Conservation (phyloP, 495 filamentous ascomycete genomes). For the Hypomontagnella submonticulosa region DNA sequence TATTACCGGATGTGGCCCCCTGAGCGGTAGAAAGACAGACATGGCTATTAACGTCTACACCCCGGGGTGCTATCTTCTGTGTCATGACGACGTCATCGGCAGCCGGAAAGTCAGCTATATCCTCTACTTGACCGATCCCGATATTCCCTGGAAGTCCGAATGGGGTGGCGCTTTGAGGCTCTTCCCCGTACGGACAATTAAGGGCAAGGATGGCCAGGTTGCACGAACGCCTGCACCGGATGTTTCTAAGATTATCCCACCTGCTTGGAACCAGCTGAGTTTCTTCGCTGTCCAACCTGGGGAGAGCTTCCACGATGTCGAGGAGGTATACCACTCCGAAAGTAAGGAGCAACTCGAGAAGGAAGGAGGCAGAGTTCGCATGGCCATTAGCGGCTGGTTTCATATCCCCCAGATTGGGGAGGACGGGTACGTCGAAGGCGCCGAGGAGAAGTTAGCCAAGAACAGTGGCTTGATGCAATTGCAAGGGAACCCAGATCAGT, state of each 20-base stretch:
- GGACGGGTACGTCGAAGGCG: conserved; percentile 87
- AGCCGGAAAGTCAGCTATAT: conserved; percentile 95
- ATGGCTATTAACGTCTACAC: conserved; percentile 99
- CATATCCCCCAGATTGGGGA: conserved; percentile 97
- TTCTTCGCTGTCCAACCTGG: conserved; percentile 99
- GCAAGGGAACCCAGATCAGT: conserved; percentile 87
- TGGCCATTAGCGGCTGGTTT: conserved; percentile 99
- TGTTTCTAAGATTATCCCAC: conserved; percentile 80
- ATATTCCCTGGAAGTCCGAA: conserved; percentile 87
- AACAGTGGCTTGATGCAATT: conserved; percentile 91
- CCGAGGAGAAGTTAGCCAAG: conserved; percentile 87
- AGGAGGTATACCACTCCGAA: conserved; percentile 87
- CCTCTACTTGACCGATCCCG: conserved; percentile 93
- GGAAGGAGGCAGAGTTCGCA: conserved; percentile 79
- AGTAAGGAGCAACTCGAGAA: conserved; percentile 63
- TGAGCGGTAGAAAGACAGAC: conserved; percentile 95
- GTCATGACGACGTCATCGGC: conserved; percentile 98
- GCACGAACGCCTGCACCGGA: conserved; percentile 82
- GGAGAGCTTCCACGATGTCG: conserved; percentile 97
- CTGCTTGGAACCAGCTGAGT: conserved; percentile 95
- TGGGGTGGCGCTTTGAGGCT: conserved; percentile 95
- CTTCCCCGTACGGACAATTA: conserved; percentile 76
- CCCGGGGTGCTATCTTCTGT: conserved; percentile 92
- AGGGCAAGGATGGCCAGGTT: conserved; percentile 72
- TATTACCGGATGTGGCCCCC: conserved; percentile 83